These are phyloP conservation scores for Hemisphaericaspora xylofermentans DNA, from an alignment of 1,139 yeast genomes.

Conservation along the genomic window DNA sequence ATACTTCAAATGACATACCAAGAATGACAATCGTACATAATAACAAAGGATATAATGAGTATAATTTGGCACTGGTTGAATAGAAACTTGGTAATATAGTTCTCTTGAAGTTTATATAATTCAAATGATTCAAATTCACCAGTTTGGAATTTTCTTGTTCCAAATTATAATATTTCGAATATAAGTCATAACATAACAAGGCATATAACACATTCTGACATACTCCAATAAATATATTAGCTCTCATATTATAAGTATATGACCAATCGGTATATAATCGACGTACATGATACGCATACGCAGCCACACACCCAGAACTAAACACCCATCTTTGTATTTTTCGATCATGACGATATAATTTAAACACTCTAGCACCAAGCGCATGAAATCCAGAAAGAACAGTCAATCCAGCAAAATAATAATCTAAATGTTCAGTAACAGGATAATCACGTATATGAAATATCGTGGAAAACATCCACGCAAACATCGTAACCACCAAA, in stretches of 20 bases:
- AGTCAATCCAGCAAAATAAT: constrained; percentile 89
- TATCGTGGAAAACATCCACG: constrained; percentile 84
- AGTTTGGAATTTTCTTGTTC: constrained; percentile 17
- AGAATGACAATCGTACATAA: constrained; percentile 51
- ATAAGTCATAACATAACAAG: constrained; percentile 32
- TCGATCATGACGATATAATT: constrained; percentile 46
- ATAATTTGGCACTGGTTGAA: constrained; percentile 38
- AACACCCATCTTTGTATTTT: constrained; percentile 30
- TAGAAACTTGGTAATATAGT: constrained; percentile 36
- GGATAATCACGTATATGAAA: constrained; percentile 85
- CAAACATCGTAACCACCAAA: constrained; percentile 68
- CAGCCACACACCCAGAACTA: constrained; percentile 41
- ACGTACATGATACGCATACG: constrained; percentile 63
- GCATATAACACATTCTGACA: constrained; percentile 59
- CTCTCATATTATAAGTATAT: constrained; percentile 91
- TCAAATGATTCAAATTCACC: constrained; percentile 22
- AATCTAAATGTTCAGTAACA: constrained; percentile 82
- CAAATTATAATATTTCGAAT: constrained; percentile 30
- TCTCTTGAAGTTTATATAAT: constrained; percentile 24
- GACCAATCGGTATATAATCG: constrained; percentile 78
- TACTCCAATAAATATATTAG: constrained; percentile 76
- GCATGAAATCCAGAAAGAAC: constrained; percentile 78
- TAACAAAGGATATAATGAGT: constrained; percentile 42
- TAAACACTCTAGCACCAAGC: constrained; percentile 56
- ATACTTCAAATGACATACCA: constrained; percentile 85